Evolutionary conservation across 305 asterid species (phyloP), one percentile per base, ranked within the genome.

Genomic region (Fraxinus nigra): DNA sequence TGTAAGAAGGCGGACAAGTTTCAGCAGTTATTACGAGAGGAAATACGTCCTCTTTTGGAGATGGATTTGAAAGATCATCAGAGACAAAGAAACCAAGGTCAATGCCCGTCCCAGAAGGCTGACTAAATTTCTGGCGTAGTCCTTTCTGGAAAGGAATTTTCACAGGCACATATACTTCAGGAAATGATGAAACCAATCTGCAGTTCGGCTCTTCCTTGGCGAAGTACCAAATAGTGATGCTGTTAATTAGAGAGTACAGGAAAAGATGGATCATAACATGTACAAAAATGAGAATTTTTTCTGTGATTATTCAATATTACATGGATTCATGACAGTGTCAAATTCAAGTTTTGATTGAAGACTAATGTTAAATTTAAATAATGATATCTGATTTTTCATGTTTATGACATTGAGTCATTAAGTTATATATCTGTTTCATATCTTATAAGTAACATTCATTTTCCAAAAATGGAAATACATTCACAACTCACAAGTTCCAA

Each of bases 91-190:
- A 91, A 34, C 88, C 87, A 5, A 90, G 82, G 92, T 88, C 91
- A 2, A 92, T 87, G 86, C 97, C 93, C 0, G 95, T 91, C 86
- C 95, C 93, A 10, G 87, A 84, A 77, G 95, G 97, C 88, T 92
- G 97, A n/a, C 86, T 75, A 77, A 90, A 92, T 83, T 90, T 90
- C 83, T 92, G 97, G 78, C 83, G 86, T 75, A 87, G 92, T 24
- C 97, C 97, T 86, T 91, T 91, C n/a, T 89, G 83, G 89, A 92
- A 92, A 40, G 91, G 95, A 61, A 90, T 75, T 87, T 88, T 92
- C 28, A 92, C 82, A 74, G 97, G 97, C 76, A 87, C 88, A 35
- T 87, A 88, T 28, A 88, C 85, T 11, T 91, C 95, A 7, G 97
- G 92, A 81, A 86, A 88, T 85, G 90, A 80, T 2, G 93, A 87